phyloP scores from a whole-genome alignment of 176 grass and related monocot species.

The Coix lacrymajobi region DNA sequence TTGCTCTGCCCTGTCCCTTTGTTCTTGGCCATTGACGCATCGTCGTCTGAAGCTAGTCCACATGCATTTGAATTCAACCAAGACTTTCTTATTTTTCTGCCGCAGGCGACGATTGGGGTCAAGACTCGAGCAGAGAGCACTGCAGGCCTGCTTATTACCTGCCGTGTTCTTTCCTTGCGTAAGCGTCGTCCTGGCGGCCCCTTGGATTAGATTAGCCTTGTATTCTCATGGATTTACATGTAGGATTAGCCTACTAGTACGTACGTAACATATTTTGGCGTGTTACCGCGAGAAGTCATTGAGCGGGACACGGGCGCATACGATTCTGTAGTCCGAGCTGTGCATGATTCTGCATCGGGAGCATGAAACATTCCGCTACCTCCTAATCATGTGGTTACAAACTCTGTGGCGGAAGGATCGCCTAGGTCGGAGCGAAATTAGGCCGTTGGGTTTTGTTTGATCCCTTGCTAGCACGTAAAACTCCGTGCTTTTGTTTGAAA shows the following conservation, averaged over 20 bases:
- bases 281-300: slow-evolving; percentile 22
- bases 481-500: slow-evolving; percentile 26
- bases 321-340: background rate
- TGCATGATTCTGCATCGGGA: too few species aligned
- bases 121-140: background rate
- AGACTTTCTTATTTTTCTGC: background rate
- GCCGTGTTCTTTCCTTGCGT: slow-evolving; percentile 3
- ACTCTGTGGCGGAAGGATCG: slow-evolving; percentile 10
- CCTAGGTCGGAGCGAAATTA: background rate
- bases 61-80: background rate
- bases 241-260: too few species aligned
- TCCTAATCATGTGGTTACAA: slow-evolving; percentile 38
- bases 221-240: background rate
- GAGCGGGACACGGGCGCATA: background rate
- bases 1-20: slow-evolving; percentile 31
- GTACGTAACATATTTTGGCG: slow-evolving; percentile 4
- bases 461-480: background rate
- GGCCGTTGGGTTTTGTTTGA: slow-evolving; percentile 28
- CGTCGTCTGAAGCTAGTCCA: background rate
- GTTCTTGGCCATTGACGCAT: slow-evolving; percentile 24
- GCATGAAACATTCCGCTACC: slow-evolving; percentile 2
- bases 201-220: slow-evolving; percentile 24
- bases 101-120: background rate
- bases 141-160: background rate
- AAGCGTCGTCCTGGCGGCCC: slow-evolving; percentile 1